A percentile compares a stretch with the other conserved stretches of the same genome.
phyloP scores from a whole-genome alignment of 371 early-diverging fungal species.

The Sporodiniella umbellata region DNA sequence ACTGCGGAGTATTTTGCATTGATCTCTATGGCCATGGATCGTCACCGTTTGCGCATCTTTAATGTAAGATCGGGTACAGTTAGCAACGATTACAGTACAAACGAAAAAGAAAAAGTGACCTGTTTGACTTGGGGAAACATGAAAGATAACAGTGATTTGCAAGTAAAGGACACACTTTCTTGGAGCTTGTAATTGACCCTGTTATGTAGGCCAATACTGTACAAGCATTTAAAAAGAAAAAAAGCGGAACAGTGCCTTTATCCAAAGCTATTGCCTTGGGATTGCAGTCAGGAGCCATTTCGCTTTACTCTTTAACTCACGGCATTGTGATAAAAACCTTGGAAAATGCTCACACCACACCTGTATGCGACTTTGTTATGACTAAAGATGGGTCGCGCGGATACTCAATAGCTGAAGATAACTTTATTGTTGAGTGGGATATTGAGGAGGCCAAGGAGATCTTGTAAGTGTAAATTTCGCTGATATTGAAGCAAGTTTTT shows the following conservation, averaged over 20 bases:
- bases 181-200: no score
- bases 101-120: slow-evolving; percentile 59
- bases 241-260: slow-evolving; percentile 25
- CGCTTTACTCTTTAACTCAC: slow-evolving; percentile 63
- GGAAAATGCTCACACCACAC: slow-evolving; percentile 54
- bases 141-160: slow-evolving; percentile 39
- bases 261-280: slow-evolving; percentile 64
- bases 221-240: slow-evolving; percentile 52
- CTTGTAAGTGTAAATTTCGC: slow-evolving; percentile 25
- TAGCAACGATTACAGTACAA: slow-evolving; percentile 57
- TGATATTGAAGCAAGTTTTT: no score
- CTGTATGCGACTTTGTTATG: slow-evolving; percentile 69
- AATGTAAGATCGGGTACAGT: slow-evolving; percentile 66
- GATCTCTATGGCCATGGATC: slow-evolving; percentile 68
- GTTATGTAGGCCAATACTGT: slow-evolving; percentile 16
- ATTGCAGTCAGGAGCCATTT: slow-evolving; percentile 60
- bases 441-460: slow-evolving; percentile 55
- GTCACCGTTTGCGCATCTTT: slow-evolving; percentile 67
- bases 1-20: slow-evolving; percentile 63
- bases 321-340: slow-evolving; percentile 57
- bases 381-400: slow-evolving; percentile 55
- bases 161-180: slow-evolving; percentile 18
- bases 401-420: slow-evolving; percentile 68
- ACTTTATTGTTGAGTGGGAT: slow-evolving; percentile 72
- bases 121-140: slow-evolving; percentile 64